Conservation (phyloP, 2,329 filamentous ascomycete genomes). For the Neofusicoccum sp. region DNA sequence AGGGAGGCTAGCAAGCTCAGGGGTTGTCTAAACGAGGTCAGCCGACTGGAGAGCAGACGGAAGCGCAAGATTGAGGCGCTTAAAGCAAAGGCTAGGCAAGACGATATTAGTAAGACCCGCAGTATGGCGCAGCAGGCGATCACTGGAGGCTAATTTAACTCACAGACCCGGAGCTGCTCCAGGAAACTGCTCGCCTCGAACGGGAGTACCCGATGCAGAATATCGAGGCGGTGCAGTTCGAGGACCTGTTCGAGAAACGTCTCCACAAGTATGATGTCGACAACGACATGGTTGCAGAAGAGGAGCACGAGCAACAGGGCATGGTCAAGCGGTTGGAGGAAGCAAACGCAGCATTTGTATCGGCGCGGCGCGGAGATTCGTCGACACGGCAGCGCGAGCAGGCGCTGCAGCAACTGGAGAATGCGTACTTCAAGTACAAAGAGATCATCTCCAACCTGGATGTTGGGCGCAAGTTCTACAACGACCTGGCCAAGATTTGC, state of each 20-base stretch:
- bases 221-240: slow-evolving; percentile 86
- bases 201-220: slow-evolving; percentile 80
- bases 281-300: slow-evolving; percentile 66
- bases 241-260: slow-evolving; percentile 81
- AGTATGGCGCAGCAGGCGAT: not conserved
- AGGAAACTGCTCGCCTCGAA: slow-evolving; percentile 81
- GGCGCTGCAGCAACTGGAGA: slow-evolving; percentile 83
- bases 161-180: slow-evolving; percentile 69
- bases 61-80: slow-evolving; percentile 76
- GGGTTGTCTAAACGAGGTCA: slow-evolving; percentile 79
- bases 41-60: slow-evolving; percentile 75
- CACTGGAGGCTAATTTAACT: not conserved
- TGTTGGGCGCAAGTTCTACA: slow-evolving; percentile 92
- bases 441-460: slow-evolving; percentile 92
- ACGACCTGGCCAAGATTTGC: slow-evolving; percentile 86
- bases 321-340: slow-evolving; percentile 67
- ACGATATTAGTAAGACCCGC: slow-evolving; percentile 70
- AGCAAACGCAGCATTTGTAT: slow-evolving; percentile 75
- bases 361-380: slow-evolving; percentile 66
- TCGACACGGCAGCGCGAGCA: slow-evolving; percentile 74
- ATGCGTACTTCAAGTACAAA: slow-evolving; percentile 93
- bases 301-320: slow-evolving; percentile 73
- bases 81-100: slow-evolving; percentile 73
- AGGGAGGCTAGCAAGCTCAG: slow-evolving; percentile 74
- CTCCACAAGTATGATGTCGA: slow-evolving; percentile 81